phyloP scores from a whole-genome alignment of 371 early-diverging fungal species.

The Actinomortierella ambigua region DNA sequence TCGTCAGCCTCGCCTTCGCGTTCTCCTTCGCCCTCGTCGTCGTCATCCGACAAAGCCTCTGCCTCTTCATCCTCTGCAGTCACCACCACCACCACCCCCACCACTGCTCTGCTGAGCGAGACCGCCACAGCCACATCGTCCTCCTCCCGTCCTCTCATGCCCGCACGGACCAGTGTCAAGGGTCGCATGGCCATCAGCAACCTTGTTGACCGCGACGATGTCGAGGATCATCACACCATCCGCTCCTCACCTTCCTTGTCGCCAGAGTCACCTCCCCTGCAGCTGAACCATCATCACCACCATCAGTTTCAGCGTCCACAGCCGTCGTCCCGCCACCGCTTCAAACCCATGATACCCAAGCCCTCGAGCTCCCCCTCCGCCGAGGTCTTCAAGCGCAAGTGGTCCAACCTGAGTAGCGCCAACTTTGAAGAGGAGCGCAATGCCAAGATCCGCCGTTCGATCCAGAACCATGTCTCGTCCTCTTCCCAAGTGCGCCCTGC shows the following conservation, averaged over 20 bases:
- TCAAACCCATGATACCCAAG: constrained; percentile 19
- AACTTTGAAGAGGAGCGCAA: constrained; percentile 46
- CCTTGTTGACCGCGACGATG: constrained; percentile 22
- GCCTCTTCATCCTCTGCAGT: constrained; percentile 4
- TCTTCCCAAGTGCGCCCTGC: constrained; percentile 23
- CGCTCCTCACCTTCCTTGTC: not conserved
- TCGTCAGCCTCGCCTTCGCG: constrained; percentile 8
- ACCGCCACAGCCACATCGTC: constrained; percentile 8
- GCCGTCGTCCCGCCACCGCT: constrained; percentile 16
- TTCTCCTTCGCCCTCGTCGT: constrained; percentile 32
- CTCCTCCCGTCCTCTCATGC: constrained; percentile 1
- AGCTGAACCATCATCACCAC: constrained; percentile 20
- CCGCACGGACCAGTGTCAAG: constrained; percentile 12
- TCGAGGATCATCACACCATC: constrained; percentile 11
- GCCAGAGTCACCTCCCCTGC: constrained; percentile 5
- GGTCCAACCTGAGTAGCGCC: constrained; percentile 45
- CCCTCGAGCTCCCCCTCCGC: constrained; percentile 14
- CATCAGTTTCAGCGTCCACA: constrained; percentile 5
- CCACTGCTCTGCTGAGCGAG: constrained; percentile 4
- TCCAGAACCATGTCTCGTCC: constrained; percentile 44
- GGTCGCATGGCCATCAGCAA: constrained; percentile 45
- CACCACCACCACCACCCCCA: constrained; percentile 22
- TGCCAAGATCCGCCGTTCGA: constrained; percentile 43
- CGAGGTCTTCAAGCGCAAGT: constrained; percentile 40
- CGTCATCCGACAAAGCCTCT: constrained; percentile 18